These are phyloP conservation scores for Lolium multiflorum DNA, from an alignment of 176 grass and related monocot species.

Conservation along the genomic window DNA sequence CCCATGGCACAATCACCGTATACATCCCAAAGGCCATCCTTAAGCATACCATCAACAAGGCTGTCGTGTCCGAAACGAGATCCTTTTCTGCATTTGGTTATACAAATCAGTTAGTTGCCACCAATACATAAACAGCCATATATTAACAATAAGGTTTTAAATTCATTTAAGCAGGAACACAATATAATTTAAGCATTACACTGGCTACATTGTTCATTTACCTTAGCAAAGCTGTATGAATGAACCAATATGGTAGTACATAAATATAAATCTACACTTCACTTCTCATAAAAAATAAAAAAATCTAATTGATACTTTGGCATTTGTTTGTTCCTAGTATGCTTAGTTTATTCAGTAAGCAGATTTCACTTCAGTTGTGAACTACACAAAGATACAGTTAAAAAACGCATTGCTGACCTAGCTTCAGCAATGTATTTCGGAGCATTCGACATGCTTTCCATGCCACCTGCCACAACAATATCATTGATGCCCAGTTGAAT, in stretches of 20 bases:
- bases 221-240: neutral
- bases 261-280: neutral
- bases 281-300: neutral
- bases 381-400: neutral
- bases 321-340: neutral
- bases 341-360: neutral
- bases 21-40: conserved; percentile 90
- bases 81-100: conserved; percentile 67
- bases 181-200: conserved; percentile 17
- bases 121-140: neutral
- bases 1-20: conserved; percentile 86
- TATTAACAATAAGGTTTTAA: conserved; percentile 18
- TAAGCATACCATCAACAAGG: conserved; percentile 85
- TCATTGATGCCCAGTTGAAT: conserved; percentile 92
- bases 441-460: conserved; percentile 98
- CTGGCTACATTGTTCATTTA: neutral
- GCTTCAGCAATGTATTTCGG: conserved; percentile 91
- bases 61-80: conserved; percentile 84
- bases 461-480: conserved; percentile 85
- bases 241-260: neutral
- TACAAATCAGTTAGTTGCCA: neutral
- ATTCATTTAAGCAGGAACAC: conserved; percentile 18
- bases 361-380: neutral
- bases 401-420: conserved; percentile 52
- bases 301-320: neutral